phyloP scores from a whole-genome alignment of 2,329 filamentous ascomycete species.

The Moelleriella libera region DNA sequence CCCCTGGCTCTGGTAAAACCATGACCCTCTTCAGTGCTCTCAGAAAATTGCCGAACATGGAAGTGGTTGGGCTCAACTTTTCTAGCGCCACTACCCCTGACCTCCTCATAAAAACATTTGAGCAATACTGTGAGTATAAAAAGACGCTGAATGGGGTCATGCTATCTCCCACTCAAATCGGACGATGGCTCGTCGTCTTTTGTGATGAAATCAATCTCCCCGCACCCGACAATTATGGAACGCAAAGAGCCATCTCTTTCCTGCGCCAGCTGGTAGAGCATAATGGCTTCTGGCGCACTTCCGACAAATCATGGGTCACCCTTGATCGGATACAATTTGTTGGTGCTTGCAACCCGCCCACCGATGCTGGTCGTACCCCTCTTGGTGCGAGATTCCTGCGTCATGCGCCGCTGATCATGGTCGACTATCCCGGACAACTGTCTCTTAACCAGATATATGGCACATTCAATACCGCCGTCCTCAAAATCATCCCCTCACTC shows the following conservation, averaged over 20 bases:
- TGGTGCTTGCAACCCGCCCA: conserved; percentile 94
- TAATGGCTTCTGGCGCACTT: conserved; percentile 97
- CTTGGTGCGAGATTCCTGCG: conserved; percentile 88
- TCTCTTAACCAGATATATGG: conserved; percentile 97
- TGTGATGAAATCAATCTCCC: conserved; percentile 99
- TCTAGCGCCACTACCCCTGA: conserved; percentile 97
- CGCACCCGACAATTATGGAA: conserved; percentile 93
- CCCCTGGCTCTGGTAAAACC: conserved; percentile 96
- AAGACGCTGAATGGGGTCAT: conserved; percentile 95
- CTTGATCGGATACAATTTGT: conserved; percentile 98
- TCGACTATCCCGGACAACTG: conserved; percentile 92
- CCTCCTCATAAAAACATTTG: conserved; percentile 95
- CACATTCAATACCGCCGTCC: conserved; percentile 88
- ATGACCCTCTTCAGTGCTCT: conserved; percentile 99
- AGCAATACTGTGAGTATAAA: conserved; percentile 99
- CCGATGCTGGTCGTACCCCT: conserved; percentile 89
- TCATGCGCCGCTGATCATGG: conserved; percentile 98
- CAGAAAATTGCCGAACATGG: conserved; percentile 95
- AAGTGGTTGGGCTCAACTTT: conserved; percentile 97
- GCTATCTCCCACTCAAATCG: conserved; percentile 90
- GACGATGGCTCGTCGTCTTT: conserved; percentile 95
- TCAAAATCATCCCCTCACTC: conserved; percentile 93
- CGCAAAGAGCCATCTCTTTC: conserved; percentile 94
- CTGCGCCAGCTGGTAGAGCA: conserved; percentile 94
- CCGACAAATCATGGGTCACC: conserved; percentile 95